Conservation (phyloP, 1,139 yeast genomes). For the Sugiyamaella sp. region DNA sequence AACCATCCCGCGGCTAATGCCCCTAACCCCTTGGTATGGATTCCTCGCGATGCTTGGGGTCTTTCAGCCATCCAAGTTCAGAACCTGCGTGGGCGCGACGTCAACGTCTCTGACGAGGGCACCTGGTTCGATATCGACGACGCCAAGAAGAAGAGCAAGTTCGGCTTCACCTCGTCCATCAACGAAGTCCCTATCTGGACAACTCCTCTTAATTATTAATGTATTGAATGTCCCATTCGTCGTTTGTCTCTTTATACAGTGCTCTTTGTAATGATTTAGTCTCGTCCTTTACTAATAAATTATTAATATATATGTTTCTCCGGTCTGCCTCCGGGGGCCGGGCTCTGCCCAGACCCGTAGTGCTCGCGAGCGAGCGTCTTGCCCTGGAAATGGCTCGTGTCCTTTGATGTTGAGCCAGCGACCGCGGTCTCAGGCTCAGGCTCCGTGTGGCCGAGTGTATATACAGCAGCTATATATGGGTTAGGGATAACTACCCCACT, state of each 20-base stretch:
- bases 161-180: constrained; percentile 28
- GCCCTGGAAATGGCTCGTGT: no score
- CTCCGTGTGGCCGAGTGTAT: no score
- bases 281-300: not conserved
- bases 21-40: constrained; percentile 76
- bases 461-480: no score
- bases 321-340: not conserved
- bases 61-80: constrained; percentile 63
- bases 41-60: constrained; percentile 85
- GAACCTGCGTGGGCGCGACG: constrained; percentile 43
- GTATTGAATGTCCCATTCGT: not conserved
- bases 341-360: not conserved
- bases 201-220: constrained; percentile 26
- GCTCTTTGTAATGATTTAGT: constrained; percentile 5
- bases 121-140: constrained; percentile 58
- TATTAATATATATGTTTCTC: not conserved
- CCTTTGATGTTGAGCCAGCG: no score
- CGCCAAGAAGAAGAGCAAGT: constrained; percentile 35
- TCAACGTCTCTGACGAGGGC: constrained; percentile 66
- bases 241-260: not conserved
- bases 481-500: no score
- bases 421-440: no score
- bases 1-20: constrained; percentile 72
- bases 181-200: constrained; percentile 36
- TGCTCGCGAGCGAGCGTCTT: no score